A percentile compares a stretch with the other conserved stretches of the same genome.
Evolutionary conservation across 208 protist genomes (phyloP).

Genomic region (Tetramitus jugosus): DNA sequence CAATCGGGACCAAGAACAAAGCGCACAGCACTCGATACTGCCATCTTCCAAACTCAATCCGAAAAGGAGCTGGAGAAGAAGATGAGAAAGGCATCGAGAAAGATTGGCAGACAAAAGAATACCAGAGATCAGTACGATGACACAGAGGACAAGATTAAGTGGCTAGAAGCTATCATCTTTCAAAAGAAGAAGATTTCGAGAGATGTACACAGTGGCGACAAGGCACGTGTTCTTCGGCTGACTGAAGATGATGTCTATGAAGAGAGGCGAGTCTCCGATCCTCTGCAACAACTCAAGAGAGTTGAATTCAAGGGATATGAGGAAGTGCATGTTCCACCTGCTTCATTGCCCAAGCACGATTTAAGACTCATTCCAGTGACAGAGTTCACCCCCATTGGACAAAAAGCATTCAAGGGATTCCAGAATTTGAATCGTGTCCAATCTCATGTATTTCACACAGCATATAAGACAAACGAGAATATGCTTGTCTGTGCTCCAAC

Average conservation of each 20-base stretch:
- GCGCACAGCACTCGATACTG: neutral
- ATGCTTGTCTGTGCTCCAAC: conserved; percentile 97
- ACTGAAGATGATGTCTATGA: too few species aligned
- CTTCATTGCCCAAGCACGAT: neutral
- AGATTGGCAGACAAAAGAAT: neutral
- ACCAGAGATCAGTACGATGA: neutral
- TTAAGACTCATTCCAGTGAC: conserved; percentile 14
- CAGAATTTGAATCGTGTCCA: conserved; percentile 91
- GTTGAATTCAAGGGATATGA: neutral
- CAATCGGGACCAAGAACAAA: neutral
- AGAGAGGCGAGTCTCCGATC: too few species aligned
- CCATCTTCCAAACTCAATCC: neutral
- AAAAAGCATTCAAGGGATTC: conserved; percentile 67
- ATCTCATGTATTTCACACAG: conserved; percentile 82
- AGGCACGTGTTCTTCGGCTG: too few species aligned
- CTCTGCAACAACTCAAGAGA: neutral
- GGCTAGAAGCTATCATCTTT: neutral
- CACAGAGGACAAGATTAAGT: neutral
- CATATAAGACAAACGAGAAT: conserved; percentile 95
- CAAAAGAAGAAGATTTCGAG: too few species aligned
- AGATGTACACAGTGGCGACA: too few species aligned
- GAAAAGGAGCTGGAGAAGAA: neutral
- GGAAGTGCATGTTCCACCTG: neutral
- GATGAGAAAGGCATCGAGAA: neutral
- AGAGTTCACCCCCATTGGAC: conserved; percentile 66